Percentiles rank a stretch among this genome's conserved stretches.
phyloP scores from a whole-genome alignment of 805 yeast species.

The Metschnikowia picachoensis region DNA sequence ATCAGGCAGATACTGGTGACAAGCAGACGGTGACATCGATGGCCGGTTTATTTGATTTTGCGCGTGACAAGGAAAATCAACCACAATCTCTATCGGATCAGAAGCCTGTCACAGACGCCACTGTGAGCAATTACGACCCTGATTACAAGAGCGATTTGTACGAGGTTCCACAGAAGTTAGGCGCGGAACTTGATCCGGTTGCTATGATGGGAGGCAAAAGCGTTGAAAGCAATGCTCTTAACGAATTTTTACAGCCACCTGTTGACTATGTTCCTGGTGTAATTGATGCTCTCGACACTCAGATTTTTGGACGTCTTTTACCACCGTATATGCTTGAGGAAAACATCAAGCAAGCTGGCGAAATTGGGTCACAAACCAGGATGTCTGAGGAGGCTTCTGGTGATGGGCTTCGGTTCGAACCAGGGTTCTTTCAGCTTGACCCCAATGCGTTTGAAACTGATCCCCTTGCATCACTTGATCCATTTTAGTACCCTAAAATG shows the following conservation, averaged over 20 bases:
- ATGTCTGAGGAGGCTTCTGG: not conserved
- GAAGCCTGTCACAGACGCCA: too few species aligned
- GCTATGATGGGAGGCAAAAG: not conserved
- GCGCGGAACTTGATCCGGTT: not conserved
- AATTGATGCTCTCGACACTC: slow-evolving; percentile 80
- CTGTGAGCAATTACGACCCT: too few species aligned
- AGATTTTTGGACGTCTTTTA: slow-evolving; percentile 74
- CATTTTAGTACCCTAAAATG: not conserved
- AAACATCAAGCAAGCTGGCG: slow-evolving; percentile 10
- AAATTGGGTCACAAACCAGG: not conserved
- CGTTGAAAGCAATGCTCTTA: not conserved
- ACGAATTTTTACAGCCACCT: slow-evolving; percentile 3
- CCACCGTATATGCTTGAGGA: slow-evolving; percentile 76
- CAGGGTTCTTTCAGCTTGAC: slow-evolving; percentile 1
- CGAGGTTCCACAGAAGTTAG: not conserved
- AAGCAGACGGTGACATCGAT: not conserved
- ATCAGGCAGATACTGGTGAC: not conserved
- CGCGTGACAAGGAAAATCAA: not conserved
- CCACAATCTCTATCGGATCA: too few species aligned
- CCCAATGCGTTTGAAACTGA: not conserved
- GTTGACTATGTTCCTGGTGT: slow-evolving; percentile 68
- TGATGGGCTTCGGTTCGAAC: slow-evolving; percentile 1
- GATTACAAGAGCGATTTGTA: too few species aligned
- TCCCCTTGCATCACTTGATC: slow-evolving; percentile 9
- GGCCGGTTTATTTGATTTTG: slow-evolving; percentile 1